Evolutionary conservation across 768 basidiomycete species (phyloP), one percentile per base, ranked within the genome.

Genomic region (Leucosporidium scottii): DNA sequence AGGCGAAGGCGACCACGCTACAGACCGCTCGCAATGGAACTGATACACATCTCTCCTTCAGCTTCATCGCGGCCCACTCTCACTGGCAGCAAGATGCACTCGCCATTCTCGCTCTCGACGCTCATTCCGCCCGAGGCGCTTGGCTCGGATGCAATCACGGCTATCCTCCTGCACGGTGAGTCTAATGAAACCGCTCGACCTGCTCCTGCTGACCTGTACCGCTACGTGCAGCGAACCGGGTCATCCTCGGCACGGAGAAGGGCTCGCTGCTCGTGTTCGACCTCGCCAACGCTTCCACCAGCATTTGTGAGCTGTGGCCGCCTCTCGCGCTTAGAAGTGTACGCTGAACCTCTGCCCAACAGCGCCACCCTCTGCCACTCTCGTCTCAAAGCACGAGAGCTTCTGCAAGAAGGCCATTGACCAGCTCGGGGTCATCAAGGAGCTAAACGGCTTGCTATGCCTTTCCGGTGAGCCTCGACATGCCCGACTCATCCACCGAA

Each of bases 381-480:
- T 69, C 31, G 62, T 67, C 50, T 53, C 36, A 17, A 59, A 57
- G 1, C 65, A 69, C 12, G 62, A 67, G 6, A 47, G 44, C 0
- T 64, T 74, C 23, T 23, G 60, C 39, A 64, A 66, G 63, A 85
- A 83, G 74, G 81, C 89, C 20, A 88, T 99, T 53, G 94, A 98
- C 64, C 91, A 93, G 75, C 80, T 99, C 4, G 90, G 87, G 0
- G 88, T 86, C 62, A 83, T 97, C 70, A 86, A 86, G 69, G 89
- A 91, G 73, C 83, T 90, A n/a, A 87, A 91, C 74, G 88, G 90
- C 5, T 81, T 99, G 28, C 86, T 91, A 4, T 81, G 89, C 7
- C 83, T 98, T 6, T 89, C 90, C 30, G 93, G 93, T 91, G 75
- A 66, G 83, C 67, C 36, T 27, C 6, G n/a, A 27, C 27, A 2